Base-by-base conservation (phyloP, 2,329 filamentous ascomycete species). In the Exophiala phaeomuriformis region DNA sequence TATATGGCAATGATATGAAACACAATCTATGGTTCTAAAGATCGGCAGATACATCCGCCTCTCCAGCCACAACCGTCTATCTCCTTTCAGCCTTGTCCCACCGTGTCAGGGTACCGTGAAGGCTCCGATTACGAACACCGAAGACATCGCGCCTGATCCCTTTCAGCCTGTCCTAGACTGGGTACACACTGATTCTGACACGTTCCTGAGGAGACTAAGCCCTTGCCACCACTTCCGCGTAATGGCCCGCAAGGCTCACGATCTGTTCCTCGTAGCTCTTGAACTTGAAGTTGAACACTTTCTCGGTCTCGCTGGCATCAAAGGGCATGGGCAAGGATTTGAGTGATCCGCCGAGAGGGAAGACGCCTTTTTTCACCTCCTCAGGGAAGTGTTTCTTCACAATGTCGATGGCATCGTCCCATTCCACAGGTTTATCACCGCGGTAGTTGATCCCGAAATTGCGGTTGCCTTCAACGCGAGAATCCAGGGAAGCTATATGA, bases 261-360 rank as follows among this genome's bases (percentile, higher is more conserved):
- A 73, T 59, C 4, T 67, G 66, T 30, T 72, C 59, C 57, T 71
- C 69, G 35, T 72, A 61, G 32, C 63, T 45, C 41, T 59, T 66
- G 60, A 74, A 75, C 49, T 71, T 64, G 45, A 75, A 57, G 2
- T 71, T 72, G 52, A 75, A 61, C 5, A 73, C 62, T 43, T 71
- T 63, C 51, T 67, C 66, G 9, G 70, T 72, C 53, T 71, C 72
- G 56, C 72, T 66, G 51, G 66, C 66, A 28, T 65, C 64, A 53
- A 65, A 72, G 5, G 88, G 62, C 0, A 85, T 62, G 47, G 79
- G 68, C 7, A 75, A 75, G 60, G 77, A 74, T 42, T 65, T 70
- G 61, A 81, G 84, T 67, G 85, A 75, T 63, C 76, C 79, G 68
- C 46, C 66, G 61, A 51, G 68, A 65, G 74, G 74, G 44, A 76